Base-by-base conservation (phyloP, 179 eudicot genomes). In the Silene coronaria region DNA sequence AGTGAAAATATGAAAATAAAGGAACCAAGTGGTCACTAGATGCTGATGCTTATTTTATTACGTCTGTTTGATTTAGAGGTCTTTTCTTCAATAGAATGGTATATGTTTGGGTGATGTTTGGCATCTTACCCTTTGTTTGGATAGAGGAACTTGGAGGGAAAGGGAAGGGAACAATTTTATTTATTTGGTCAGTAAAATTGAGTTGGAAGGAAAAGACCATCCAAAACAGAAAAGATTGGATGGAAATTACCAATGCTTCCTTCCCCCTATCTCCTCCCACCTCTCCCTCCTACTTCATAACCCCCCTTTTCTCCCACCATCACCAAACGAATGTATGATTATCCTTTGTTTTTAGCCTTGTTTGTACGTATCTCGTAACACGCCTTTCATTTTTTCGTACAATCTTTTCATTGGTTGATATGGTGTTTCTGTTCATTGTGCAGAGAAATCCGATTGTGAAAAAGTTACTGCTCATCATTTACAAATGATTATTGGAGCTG, bases 401-500 rank as follows among this genome's bases (percentile, higher is more conserved):
- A 38, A 36, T 77, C 14, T 48, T 42, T 34, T 30, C 53, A 17
- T 38, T 71, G 34, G 68, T 76, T 77, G n/a, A 17, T 27, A 62
- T 72, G 28, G 60, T 57, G 68, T 21, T 59, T 74, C 71, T 51
- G 24, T 78, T 59, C 69, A 59, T 62, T 82, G 24, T 81, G 83
- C 97, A 96, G 99, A 90, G 70, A 82, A 78, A 57, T 84, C 85
- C 30, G 58, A 73, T 76, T 73, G 79, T 45, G 88, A 64, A 55
- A 84, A 72, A 72, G 89, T 85, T 58, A 78, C 30, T 71, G 75
- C 80, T 79, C 74, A 53, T 76, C 82, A 84, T 70, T 75, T 88
- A 71, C 86, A 77, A 79, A 87, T 80, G 74, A 87, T 87, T 42
- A 76, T 83, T 72, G 85, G 86, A 78, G 92, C 92, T 82, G 83